Conservation (phyloP, 2,329 filamentous ascomycete species). For the Cladophialophora carrionii region DNA sequence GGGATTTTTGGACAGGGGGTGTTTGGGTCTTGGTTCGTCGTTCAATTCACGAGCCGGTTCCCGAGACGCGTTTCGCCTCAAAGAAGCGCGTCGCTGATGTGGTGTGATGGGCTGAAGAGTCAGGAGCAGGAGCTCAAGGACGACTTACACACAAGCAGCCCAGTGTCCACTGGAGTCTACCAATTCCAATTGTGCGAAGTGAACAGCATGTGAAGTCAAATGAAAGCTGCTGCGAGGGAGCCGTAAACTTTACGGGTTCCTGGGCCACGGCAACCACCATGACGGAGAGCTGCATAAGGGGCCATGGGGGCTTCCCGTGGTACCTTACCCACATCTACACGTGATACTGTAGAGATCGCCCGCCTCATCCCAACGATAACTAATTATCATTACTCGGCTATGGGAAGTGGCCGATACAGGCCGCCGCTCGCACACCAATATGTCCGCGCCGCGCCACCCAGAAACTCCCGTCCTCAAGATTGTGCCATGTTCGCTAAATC, state of each 20-base stretch:
- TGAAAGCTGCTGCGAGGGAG: background rate
- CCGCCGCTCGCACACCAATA: background rate
- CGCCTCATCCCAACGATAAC: too few species aligned
- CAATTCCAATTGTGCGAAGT: background rate
- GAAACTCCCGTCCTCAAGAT: background rate
- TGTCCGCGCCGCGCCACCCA: background rate
- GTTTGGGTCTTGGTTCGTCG: slow-evolving; percentile 16
- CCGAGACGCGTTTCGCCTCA: slow-evolving; percentile 33
- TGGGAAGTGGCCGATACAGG: background rate
- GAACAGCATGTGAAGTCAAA: background rate
- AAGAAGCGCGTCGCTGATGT: slow-evolving; percentile 11
- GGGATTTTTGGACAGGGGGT: slow-evolving; percentile 21
- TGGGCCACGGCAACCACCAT: background rate
- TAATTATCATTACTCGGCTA: slow-evolving; percentile 2
- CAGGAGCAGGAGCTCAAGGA: slow-evolving; percentile 8
- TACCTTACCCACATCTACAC: background rate
- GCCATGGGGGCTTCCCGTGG: too few species aligned
- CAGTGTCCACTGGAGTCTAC: slow-evolving; percentile 24
- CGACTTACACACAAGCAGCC: slow-evolving; percentile 25
- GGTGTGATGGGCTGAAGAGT: slow-evolving; percentile 13
- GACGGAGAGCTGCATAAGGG: background rate
- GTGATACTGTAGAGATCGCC: background rate
- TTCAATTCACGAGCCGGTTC: slow-evolving; percentile 11
- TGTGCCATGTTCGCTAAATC: slow-evolving; percentile 2
- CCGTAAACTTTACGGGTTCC: background rate